A percentile compares a stretch with the other conserved stretches of the same genome.
Conservation (phyloP, 208 protist genomes). For the Crithidia expoeki region DNA sequence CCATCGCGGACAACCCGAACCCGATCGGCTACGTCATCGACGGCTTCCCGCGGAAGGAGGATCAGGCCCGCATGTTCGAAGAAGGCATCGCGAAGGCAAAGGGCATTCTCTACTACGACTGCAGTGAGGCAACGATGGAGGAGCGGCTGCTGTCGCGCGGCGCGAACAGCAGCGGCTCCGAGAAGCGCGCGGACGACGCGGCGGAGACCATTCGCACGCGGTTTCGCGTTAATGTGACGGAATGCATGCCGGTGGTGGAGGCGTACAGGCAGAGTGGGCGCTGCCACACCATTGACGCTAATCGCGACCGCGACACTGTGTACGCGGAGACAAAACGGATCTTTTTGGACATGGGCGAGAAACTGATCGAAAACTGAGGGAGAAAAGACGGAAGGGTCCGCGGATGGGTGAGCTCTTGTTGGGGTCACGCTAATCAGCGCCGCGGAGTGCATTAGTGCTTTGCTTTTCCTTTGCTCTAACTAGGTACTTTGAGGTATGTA, state of each 20-base stretch:
- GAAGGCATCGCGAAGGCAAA: conserved; percentile 61
- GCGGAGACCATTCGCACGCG: conserved; percentile 70
- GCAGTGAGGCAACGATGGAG: conserved; percentile 77
- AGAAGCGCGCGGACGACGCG: conserved; percentile 80
- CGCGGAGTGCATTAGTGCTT: too few species aligned
- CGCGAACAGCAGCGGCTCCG: conserved; percentile 20
- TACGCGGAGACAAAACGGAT: conserved; percentile 60
- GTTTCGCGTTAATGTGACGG: conserved; percentile 78
- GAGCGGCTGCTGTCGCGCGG: conserved; percentile 62
- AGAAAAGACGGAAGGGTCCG: conserved; percentile 8
- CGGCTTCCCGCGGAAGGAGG: conserved; percentile 87
- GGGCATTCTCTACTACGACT: conserved; percentile 85
- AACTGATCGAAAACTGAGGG: conserved; percentile 8
- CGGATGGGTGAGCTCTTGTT: background rate
- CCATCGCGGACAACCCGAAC: conserved; percentile 66
- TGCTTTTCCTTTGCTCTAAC: too few species aligned
- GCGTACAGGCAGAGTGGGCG: conserved; percentile 66
- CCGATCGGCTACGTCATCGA: conserved; percentile 86
- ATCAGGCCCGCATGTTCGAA: conserved; percentile 90
- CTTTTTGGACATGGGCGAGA: conserved; percentile 49
- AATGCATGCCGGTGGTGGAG: conserved; percentile 88
- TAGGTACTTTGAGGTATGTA: too few species aligned
- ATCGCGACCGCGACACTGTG: conserved; percentile 64
- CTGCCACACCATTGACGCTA: conserved; percentile 71
- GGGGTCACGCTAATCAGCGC: too few species aligned